These are phyloP conservation scores for Colletotrichum sp. DNA, from an alignment of 2,329 filamentous ascomycete genomes.

Conservation along the genomic window DNA sequence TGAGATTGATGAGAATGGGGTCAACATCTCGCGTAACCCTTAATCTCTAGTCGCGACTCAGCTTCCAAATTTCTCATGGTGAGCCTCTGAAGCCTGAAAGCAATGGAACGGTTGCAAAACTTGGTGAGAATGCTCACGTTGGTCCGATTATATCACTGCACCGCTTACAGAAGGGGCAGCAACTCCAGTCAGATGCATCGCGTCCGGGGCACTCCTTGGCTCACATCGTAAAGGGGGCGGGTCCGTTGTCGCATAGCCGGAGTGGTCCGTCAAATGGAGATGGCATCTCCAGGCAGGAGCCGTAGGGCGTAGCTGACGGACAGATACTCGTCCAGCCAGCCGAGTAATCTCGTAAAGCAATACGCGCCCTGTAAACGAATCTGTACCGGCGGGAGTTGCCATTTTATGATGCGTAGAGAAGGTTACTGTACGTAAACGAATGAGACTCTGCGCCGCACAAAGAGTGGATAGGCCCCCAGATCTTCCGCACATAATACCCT, in stretches of 20 bases:
- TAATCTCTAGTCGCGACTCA: background rate
- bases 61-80: background rate
- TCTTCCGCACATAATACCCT: background rate
- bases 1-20: background rate
- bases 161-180: background rate
- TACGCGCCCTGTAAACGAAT: background rate
- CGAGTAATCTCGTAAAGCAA: background rate
- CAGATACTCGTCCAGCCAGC: background rate
- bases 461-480: background rate
- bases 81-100: background rate
- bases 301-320: background rate
- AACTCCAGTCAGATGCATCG: background rate
- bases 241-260: background rate
- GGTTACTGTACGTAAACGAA: background rate
- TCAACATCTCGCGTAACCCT: background rate
- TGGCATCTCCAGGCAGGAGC: background rate
- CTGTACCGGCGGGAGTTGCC: background rate
- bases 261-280: background rate
- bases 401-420: background rate
- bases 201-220: background rate
- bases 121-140: background rate
- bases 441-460: background rate
- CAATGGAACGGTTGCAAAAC: background rate
- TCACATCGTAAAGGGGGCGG: background rate
- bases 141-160: rapidly evolving